Conservation (phyloP, 129 eudicot species). For the Flaveria robusta region DNA sequence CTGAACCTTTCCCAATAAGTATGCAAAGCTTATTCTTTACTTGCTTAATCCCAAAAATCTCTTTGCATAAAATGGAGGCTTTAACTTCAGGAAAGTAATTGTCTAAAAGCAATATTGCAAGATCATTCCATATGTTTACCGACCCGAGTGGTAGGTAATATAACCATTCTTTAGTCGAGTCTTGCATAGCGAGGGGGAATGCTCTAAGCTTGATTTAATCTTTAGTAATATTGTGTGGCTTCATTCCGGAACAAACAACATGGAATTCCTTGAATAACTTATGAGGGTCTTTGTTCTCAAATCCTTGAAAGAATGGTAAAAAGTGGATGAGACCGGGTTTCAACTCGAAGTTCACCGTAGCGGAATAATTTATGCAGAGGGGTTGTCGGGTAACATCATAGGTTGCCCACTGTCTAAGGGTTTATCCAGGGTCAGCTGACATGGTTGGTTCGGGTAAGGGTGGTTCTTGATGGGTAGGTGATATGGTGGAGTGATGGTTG, state of each 20-base stretch:
- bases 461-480: no score
- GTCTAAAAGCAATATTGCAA: background rate
- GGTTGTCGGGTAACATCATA: background rate
- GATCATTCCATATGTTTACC: no score
- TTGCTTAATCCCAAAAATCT: no score
- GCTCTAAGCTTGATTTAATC: background rate
- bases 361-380: background rate
- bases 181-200: background rate
- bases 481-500: no score
- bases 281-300: background rate
- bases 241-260: background rate
- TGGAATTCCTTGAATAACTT: background rate
- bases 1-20: no score
- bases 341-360: background rate
- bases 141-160: background rate
- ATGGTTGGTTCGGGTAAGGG: no score
- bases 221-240: background rate
- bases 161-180: no score
- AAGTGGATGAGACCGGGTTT: background rate
- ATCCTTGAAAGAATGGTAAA: background rate
- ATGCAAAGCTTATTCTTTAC: no score
- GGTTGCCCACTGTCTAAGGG: no score
- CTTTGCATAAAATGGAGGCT: no score
- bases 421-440: no score
- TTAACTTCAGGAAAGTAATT: background rate